Evolutionary conservation across 2,329 filamentous ascomycete genomes (phyloP), one percentile per base, ranked within the genome.

Genomic region (Fusarium tjaetaba): DNA sequence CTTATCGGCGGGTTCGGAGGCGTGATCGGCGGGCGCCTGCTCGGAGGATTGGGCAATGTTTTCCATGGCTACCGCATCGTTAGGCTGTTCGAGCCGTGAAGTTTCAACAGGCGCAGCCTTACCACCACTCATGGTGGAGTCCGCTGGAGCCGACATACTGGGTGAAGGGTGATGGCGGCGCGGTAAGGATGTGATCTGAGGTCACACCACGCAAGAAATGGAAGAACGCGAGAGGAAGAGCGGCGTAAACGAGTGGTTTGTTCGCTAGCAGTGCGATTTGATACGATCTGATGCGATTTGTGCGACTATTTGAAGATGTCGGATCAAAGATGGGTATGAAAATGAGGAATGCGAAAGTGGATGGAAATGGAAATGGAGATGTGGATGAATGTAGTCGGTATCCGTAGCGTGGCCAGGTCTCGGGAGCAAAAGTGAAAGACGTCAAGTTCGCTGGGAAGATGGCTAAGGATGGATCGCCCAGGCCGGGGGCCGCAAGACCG

Each of bases 61-160:
- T 66, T 80, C 77, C 82, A 84, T 82, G 53, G 80, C 78, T 38
- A 84, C 81, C 64, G 82, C 81, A 72, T 83, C 83, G 57, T 71
- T 78, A 61, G 80, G 79, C 70, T 83, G 81, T 38, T 80, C 75
- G 64, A 82, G 77, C 52, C 75, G 78, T 36, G 79, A 76, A 64
- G 71, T 65, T 56, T 80, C 77, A 71, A 76, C 76, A 61, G 72
- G 64, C 66, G 73, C 65, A 68, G 75, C 59, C 59, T 79, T 80
- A 72, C 76, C 79, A 75, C 80, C 78, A 65, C 68, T 78, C 76
- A 77, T 80, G 74, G 78, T 78, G 71, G 79, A 73, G 71, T 82
- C 79, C 77, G 78, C 69, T 65, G 78, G 68, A 72, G 80, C 78
- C 74, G 78, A 79, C 79, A 81, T 81, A 73, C 65, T 78, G 59